Percentiles rank a stretch among this genome's conserved stretches.
phyloP scores from a whole-genome alignment of 306 rosid species.

The Abrus precatorius region DNA sequence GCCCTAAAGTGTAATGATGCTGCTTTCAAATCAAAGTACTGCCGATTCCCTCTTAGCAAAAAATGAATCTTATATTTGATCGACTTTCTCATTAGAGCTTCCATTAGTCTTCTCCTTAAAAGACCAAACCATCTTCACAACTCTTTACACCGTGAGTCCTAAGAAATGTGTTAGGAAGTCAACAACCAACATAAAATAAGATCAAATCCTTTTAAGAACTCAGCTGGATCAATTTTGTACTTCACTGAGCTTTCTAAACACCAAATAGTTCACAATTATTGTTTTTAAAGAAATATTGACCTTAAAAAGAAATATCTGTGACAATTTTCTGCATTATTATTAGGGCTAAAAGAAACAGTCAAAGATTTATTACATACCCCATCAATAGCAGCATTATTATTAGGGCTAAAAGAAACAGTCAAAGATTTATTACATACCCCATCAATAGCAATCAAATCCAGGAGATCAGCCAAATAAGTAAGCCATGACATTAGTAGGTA shows the following conservation, averaged over 20 bases:
- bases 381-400: background rate
- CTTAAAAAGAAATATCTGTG: background rate
- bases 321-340: background rate
- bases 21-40: too few relatives aligned
- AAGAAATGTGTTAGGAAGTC: too few relatives aligned
- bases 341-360: background rate
- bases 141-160: too few relatives aligned
- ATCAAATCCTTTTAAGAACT: background rate
- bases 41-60: too few relatives aligned
- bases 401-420: background rate
- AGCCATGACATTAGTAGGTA: slow-evolving; percentile 19
- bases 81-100: too few relatives aligned
- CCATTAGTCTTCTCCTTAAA: too few relatives aligned
- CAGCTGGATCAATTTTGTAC: background rate
- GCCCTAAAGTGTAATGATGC: too few relatives aligned
- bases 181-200: too few relatives aligned
- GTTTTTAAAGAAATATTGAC: background rate
- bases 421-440: background rate
- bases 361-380: background rate
- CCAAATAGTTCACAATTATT: background rate
- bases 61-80: too few relatives aligned
- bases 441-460: background rate
- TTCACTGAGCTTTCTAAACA: background rate
- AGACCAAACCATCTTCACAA: too few relatives aligned
- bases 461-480: slow-evolving; percentile 21